phyloP scores from a whole-genome alignment of 805 yeast species.

The Spathaspora girioi region DNA sequence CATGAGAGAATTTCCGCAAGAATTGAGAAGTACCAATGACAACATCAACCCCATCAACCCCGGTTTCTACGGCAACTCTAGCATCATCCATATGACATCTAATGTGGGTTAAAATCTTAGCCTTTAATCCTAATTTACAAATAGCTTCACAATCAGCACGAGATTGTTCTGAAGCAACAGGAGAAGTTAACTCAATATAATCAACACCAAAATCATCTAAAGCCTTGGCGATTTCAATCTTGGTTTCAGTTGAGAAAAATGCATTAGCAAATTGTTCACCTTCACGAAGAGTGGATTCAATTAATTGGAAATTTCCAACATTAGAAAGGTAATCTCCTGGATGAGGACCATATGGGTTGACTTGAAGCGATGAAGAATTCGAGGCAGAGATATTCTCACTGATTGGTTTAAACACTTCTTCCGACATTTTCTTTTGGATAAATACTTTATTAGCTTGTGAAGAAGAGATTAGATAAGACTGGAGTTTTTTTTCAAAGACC shows the following conservation, averaged over 20 bases:
- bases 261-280: constrained; percentile 65
- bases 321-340: constrained; percentile 56
- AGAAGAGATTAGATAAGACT: background rate
- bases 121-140: constrained; percentile 55
- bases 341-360: constrained; percentile 58
- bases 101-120: constrained; percentile 56
- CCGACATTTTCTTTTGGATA: constrained; percentile 24
- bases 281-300: constrained; percentile 58
- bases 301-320: constrained; percentile 49
- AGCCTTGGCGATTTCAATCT: constrained; percentile 57
- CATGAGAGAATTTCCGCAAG: constrained; percentile 54
- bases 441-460: background rate
- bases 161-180: constrained; percentile 57
- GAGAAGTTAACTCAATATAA: constrained; percentile 57
- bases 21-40: constrained; percentile 60
- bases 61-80: constrained; percentile 56
- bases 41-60: constrained; percentile 61
- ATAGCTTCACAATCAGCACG: constrained; percentile 56
- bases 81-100: constrained; percentile 64
- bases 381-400: background rate
- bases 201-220: constrained; percentile 60
- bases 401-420: background rate
- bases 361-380: background rate
- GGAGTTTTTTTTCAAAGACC: background rate
- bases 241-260: constrained; percentile 52